Evolutionary conservation across 2,329 filamentous ascomycete genomes (phyloP).

Genomic region (Talaromyces verruculosus): DNA sequence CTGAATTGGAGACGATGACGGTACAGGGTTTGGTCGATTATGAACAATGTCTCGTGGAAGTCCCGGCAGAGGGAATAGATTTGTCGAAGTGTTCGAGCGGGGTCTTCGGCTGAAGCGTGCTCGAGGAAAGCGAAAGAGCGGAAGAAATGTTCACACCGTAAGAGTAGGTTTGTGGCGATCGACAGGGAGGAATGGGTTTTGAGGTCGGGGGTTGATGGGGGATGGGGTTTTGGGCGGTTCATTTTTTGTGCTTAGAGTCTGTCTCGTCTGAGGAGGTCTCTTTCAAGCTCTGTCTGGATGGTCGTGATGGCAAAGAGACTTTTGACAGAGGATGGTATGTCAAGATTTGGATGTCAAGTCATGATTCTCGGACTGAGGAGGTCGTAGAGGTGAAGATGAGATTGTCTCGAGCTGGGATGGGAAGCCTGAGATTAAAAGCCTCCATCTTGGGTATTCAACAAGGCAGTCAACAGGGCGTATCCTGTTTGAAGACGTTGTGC

Average conservation of each 20-base stretch:
- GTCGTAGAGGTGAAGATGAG: background rate
- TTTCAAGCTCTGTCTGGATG: too few relatives aligned
- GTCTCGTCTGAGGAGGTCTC: too few relatives aligned
- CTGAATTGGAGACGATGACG: background rate
- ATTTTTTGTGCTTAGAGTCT: background rate
- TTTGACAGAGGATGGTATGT: background rate
- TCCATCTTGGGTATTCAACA: background rate
- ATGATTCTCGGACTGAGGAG: background rate
- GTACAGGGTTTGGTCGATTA: conserved; percentile 6
- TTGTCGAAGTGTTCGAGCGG: background rate
- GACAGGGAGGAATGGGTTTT: conserved; percentile 1
- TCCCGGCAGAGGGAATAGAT: background rate
- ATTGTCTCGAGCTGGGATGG: background rate
- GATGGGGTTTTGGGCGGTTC: background rate
- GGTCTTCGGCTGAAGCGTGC: background rate
- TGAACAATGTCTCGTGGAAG: conserved; percentile 13
- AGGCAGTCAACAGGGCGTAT: background rate
- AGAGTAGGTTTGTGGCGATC: conserved; percentile 13
- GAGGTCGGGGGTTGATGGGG: background rate
- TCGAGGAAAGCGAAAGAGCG: conserved; percentile 6
- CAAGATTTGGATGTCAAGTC: background rate
- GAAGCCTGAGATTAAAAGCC: background rate
- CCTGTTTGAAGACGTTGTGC: background rate
- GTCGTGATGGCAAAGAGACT: too few relatives aligned
- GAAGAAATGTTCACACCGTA: conserved; percentile 13